phyloP scores from a whole-genome alignment of 129 eudicot genomes.

The Pittosporum tobira region DNA sequence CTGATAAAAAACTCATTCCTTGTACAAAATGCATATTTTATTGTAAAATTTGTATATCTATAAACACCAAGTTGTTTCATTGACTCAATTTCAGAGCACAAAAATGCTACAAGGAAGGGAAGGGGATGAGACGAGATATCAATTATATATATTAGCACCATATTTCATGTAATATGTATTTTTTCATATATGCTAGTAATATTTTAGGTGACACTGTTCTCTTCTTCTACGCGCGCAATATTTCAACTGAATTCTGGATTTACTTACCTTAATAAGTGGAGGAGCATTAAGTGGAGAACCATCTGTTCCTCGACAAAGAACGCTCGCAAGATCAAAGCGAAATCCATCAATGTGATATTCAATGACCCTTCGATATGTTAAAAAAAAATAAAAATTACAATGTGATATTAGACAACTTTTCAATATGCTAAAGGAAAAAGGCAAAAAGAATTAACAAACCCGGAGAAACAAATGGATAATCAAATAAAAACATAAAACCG shows the following conservation, averaged over 20 bases:
- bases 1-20: neutral
- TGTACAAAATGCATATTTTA: neutral
- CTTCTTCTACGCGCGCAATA: neutral
- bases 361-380: constrained; percentile 48
- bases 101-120: too few relatives aligned
- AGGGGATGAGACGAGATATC: constrained; percentile 10
- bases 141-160: neutral
- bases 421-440: too few relatives aligned
- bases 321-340: constrained; percentile 97
- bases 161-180: neutral
- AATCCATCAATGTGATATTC: constrained; percentile 99
- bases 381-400: constrained; percentile 1
- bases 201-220: neutral
- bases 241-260: neutral
- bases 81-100: neutral
- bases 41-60: neutral
- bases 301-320: constrained; percentile 95
- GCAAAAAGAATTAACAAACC: neutral
- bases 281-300: constrained; percentile 94
- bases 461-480: too few relatives aligned
- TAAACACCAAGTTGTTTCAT: neutral
- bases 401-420: constrained; percentile 20
- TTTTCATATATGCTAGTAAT: neutral
- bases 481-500: neutral
- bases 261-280: constrained; percentile 70